A percentile compares a stretch with the other conserved stretches of the same genome.
Conservation (phyloP, 202 grass and related monocot species). For the Panicum hallii region DNA sequence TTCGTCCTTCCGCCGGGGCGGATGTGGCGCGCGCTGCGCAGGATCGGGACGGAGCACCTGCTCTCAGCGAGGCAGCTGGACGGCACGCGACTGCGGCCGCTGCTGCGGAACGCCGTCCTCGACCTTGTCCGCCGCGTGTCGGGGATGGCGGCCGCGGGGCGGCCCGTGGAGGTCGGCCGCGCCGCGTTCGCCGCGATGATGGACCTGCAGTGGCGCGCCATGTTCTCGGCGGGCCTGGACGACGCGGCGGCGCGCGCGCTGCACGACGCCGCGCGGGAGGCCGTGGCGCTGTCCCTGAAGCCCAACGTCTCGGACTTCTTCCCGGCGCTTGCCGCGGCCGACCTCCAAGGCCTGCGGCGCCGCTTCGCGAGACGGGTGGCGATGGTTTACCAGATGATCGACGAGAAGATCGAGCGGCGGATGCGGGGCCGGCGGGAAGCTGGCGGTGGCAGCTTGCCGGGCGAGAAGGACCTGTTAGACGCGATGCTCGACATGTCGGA, state of each 20-base stretch:
- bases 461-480: not conserved
- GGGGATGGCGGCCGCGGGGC: not conserved
- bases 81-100: not conserved
- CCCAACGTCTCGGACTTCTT: conserved; percentile 32
- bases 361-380: not conserved
- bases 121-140: conserved; percentile 1
- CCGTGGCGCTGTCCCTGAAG: not conserved
- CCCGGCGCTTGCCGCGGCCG: not conserved
- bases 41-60: conserved; percentile 14
- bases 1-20: conserved; percentile 5
- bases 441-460: too few relatives aligned
- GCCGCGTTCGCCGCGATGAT: not conserved
- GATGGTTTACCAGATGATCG: not conserved
- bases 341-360: conserved; percentile 25
- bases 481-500: conserved; percentile 35
- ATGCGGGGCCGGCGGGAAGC: not conserved
- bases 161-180: not conserved
- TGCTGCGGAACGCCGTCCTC: not conserved
- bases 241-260: not conserved
- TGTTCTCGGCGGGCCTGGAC: conserved; percentile 15
- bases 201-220: conserved; percentile 20
- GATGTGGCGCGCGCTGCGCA: conserved; percentile 18
- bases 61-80: conserved; percentile 15
- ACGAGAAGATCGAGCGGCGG: conserved; percentile 17
- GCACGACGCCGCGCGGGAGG: not conserved